These are phyloP conservation scores for Pleurotus ostreatus DNA, from an alignment of 768 basidiomycete species.

Conservation along the genomic window DNA sequence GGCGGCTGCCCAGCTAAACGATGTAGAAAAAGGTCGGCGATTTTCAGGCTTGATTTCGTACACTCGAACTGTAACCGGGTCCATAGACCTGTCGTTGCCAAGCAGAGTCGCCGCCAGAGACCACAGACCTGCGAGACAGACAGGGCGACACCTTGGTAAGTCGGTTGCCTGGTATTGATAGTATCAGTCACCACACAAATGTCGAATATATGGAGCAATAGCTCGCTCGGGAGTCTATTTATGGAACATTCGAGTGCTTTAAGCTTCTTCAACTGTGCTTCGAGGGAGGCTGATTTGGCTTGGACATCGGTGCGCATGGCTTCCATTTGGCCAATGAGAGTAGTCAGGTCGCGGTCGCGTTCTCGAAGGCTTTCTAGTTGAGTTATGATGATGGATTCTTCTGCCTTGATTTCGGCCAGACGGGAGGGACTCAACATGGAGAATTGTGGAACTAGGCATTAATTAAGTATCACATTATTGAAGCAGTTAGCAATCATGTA, in stretches of 20 bases:
- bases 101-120: slow-evolving; percentile 43
- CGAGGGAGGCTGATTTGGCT: neutral
- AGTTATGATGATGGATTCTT: neutral
- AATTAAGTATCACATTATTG: no score
- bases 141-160: slow-evolving; percentile 30
- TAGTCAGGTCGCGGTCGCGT: neutral
- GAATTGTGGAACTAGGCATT: neutral
- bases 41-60: slow-evolving; percentile 11
- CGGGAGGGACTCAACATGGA: neutral
- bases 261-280: slow-evolving; percentile 19
- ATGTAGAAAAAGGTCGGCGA: slow-evolving; percentile 33
- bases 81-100: slow-evolving; percentile 44
- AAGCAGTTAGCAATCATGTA: no score
- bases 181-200: slow-evolving; percentile 17
- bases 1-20: slow-evolving; percentile 32
- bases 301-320: neutral
- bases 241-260: slow-evolving; percentile 39
- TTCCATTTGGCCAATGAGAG: neutral
- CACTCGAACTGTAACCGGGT: slow-evolving; percentile 27
- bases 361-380: neutral
- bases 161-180: slow-evolving; percentile 14
- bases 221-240: slow-evolving; percentile 47
- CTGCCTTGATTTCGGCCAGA: neutral
- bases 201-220: slow-evolving; percentile 41
- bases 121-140: slow-evolving; percentile 45